Percentiles rank a stretch among this genome's conserved stretches.
Evolutionary conservation across 179 eudicot genomes (phyloP).

Genomic region (Beta lomatogona): DNA sequence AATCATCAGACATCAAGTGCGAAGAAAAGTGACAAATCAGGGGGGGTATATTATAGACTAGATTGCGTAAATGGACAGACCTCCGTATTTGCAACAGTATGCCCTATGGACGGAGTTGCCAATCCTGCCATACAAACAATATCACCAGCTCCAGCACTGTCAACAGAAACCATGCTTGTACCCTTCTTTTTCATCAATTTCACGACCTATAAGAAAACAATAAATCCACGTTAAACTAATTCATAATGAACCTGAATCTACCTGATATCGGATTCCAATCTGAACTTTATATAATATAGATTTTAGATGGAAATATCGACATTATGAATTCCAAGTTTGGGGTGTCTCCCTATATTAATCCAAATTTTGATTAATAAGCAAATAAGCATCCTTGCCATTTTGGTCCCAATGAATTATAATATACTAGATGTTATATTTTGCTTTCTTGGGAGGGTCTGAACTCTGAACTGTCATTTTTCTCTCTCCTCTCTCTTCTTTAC

Average conservation of each 20-base stretch:
- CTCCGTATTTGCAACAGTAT: conserved; percentile 84
- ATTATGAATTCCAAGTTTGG: too few species aligned
- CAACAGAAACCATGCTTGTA: conserved; percentile 62
- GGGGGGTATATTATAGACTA: not conserved
- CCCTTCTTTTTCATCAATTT: conserved; percentile 96
- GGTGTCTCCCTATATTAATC: too few species aligned
- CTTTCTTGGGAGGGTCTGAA: too few species aligned
- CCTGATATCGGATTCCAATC: not conserved
- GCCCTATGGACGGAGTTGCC: conserved; percentile 85
- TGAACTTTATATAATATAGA: not conserved
- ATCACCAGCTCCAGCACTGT: conserved; percentile 97
- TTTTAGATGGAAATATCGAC: too few species aligned
- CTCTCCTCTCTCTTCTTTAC: too few species aligned
- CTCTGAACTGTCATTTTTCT: too few species aligned
- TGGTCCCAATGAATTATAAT: too few species aligned
- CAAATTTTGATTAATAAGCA: too few species aligned
- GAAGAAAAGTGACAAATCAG: too few species aligned
- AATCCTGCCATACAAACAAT: conserved; percentile 94
- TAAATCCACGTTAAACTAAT: conserved; percentile 12
- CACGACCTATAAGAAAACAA: conserved; percentile 51
- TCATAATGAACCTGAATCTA: not conserved
- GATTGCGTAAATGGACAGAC: conserved; percentile 36
- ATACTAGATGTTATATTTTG: too few species aligned
- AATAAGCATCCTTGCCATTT: too few species aligned
- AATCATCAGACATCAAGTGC: too few species aligned